Evolutionary conservation across 495 filamentous ascomycete species (phyloP).

Genomic region (Xylaria castorea): DNA sequence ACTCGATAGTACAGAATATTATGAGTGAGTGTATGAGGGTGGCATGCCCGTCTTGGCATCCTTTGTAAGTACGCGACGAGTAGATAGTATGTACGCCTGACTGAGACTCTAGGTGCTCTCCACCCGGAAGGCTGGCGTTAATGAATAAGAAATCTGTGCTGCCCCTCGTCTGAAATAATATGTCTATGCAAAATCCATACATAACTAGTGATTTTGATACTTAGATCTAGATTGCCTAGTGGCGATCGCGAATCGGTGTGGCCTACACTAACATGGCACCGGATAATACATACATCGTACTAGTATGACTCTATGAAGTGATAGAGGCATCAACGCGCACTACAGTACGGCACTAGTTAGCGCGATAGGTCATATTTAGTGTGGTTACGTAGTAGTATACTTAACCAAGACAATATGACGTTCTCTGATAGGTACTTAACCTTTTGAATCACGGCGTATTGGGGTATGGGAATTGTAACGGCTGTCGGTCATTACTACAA

Average conservation of each 20-base stretch:
- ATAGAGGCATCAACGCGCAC: not conserved
- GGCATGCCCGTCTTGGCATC: no score
- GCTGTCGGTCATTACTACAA: not conserved
- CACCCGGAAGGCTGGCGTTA: not conserved
- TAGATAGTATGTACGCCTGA: not conserved
- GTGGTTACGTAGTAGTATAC: not conserved
- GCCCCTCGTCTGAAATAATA: not conserved
- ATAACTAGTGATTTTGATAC: not conserved
- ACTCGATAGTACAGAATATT: not conserved
- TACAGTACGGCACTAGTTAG: not conserved
- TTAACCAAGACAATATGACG: not conserved
- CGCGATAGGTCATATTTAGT: not conserved
- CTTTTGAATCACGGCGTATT: not conserved
- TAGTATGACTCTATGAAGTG: no score
- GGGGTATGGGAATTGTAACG: no score
- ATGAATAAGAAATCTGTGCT: not conserved
- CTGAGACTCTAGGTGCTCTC: not conserved
- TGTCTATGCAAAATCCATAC: no score
- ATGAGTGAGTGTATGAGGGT: not conserved
- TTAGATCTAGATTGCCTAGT: not conserved
- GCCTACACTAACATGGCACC: not conserved
- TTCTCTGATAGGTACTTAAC: not conserved
- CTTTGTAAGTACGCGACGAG: not conserved
- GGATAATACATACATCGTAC: not conserved
- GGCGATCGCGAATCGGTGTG: not conserved